Evolutionary conservation across 768 basidiomycete species (phyloP), one percentile per base, ranked within the genome.

Genomic region (Sarcodon aspratus): DNA sequence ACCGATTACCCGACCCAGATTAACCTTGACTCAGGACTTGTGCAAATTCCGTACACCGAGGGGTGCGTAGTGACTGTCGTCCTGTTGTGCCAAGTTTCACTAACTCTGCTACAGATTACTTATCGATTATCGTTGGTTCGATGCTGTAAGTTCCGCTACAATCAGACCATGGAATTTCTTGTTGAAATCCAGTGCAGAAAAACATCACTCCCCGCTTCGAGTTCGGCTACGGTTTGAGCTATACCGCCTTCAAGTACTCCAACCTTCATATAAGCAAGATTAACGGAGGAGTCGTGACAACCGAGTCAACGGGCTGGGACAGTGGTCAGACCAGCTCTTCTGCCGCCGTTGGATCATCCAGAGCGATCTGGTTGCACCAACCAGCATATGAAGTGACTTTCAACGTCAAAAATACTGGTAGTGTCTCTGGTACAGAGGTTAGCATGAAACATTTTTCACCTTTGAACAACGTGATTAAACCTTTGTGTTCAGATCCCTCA

Each of bases 211-310:
- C 89, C 3, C 84, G 85, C 35, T 91, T 79, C 58, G 87, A 89
- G 59, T 97, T 97, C 61, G 93, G 93, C 5, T 94, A 81, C 60
- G 93, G 93, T 0, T 62, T 94, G 58, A 85, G 81, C 49, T 97
- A 96, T 68, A 85, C 93, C 36, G 74, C 66, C 2, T 97, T 94
- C 62, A 63, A 74, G 33, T 94, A 90, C 61, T 77, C 71, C 38
- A 66, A 73, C 33, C 66, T 93, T 9, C 54, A 68, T 3, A 64
- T 87, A 33, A 60, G 59, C 12, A 66, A 69, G 48, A 61, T 84
- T 4, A 38, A 45, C 3, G 47, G 58, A 8, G 50, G 54, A 13
- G 66, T 71, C n/a, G 65, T 63, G 3, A 63, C 71, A 15, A 58
- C 71, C 1, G 63, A 64, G 9, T 63, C 72, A 49, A 64, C 70